Conservation (phyloP, 352 stramenopile genomes). For the Phytophthora podocarpi region DNA sequence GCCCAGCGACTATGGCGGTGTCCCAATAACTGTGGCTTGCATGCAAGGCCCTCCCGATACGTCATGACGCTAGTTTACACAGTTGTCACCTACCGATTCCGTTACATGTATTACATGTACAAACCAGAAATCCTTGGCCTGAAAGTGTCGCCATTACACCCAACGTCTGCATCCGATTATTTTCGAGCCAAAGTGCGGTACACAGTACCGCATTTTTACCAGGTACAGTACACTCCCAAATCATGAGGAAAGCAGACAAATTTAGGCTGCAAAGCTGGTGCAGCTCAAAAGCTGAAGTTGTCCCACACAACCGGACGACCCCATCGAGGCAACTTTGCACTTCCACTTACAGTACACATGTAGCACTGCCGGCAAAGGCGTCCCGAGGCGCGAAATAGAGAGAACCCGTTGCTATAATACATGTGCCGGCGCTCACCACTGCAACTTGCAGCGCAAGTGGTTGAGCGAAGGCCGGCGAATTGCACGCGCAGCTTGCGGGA, state of each 20-base stretch:
- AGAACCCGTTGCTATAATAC: too few species aligned
- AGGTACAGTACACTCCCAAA: slow-evolving; percentile 13
- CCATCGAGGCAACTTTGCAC: slow-evolving; percentile 11
- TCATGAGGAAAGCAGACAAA: slow-evolving; percentile 8
- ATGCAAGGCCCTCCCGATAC: slow-evolving; percentile 9
- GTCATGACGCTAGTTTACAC: slow-evolving; percentile 26
- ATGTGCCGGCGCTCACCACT: too few species aligned
- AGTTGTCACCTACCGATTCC: background rate
- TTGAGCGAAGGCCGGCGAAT: background rate
- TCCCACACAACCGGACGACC: slow-evolving; percentile 15
- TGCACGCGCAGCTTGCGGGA: too few species aligned
- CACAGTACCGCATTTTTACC: too few species aligned
- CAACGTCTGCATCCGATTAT: background rate
- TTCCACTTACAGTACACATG: slow-evolving; percentile 12
- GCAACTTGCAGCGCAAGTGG: too few species aligned
- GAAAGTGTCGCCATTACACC: slow-evolving; percentile 4
- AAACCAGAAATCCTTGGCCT: slow-evolving; percentile 1
- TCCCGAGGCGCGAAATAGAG: too few species aligned
- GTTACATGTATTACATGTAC: background rate
- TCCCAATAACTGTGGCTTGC: slow-evolving; percentile 17
- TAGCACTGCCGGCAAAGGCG: background rate
- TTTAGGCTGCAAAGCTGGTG: slow-evolving; percentile 14
- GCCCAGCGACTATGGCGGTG: background rate
- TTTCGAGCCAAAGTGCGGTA: slow-evolving; percentile 13
- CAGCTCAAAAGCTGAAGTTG: slow-evolving; percentile 35